Evolutionary conservation across 352 stramenopile species (phyloP).

Genomic region (Elongisporangium anandrum): DNA sequence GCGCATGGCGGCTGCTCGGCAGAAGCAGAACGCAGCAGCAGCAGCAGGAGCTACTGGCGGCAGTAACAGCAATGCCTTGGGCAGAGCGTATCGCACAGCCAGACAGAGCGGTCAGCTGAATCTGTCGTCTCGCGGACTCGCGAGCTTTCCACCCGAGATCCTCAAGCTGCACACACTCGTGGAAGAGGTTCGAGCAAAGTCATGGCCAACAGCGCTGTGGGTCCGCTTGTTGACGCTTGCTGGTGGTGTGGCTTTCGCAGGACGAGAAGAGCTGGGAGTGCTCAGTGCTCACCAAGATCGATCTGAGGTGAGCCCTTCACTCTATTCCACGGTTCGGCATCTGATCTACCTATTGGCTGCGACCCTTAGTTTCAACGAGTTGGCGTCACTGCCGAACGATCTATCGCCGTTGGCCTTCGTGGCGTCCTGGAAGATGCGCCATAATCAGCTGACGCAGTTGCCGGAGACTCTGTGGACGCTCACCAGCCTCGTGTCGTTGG

Average conservation of each 20-base stretch:
- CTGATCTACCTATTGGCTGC: neutral
- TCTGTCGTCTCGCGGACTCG: slow-evolving; percentile 47
- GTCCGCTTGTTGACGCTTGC: too few relatives aligned
- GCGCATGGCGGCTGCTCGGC: neutral
- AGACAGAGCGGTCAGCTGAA: slow-evolving; percentile 59
- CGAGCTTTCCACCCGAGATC: slow-evolving; percentile 50
- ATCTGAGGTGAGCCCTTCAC: slow-evolving; percentile 43
- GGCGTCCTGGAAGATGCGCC: slow-evolving; percentile 63
- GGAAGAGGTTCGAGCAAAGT: slow-evolving; percentile 33
- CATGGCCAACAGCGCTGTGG: too few relatives aligned
- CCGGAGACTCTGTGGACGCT: slow-evolving; percentile 57
- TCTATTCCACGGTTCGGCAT: neutral
- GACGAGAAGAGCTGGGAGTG: slow-evolving; percentile 77
- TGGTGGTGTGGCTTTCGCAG: too few relatives aligned
- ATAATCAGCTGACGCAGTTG: slow-evolving; percentile 53
- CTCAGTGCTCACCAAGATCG: slow-evolving; percentile 55
- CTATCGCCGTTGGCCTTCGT: slow-evolving; percentile 48
- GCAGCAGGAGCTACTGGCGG: neutral
- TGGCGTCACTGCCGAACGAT: slow-evolving; percentile 39
- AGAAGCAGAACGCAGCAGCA: slow-evolving; percentile 2
- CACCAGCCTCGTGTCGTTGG: slow-evolving; percentile 51
- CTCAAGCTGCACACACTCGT: slow-evolving; percentile 56
- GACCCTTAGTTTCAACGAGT: slow-evolving; percentile 86
- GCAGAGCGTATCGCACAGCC: slow-evolving; percentile 36
- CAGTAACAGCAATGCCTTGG: neutral